Percentiles rank a stretch among this genome's conserved stretches.
Conservation (phyloP, 148 eudicot genomes). For the Polygonum maritimum region DNA sequence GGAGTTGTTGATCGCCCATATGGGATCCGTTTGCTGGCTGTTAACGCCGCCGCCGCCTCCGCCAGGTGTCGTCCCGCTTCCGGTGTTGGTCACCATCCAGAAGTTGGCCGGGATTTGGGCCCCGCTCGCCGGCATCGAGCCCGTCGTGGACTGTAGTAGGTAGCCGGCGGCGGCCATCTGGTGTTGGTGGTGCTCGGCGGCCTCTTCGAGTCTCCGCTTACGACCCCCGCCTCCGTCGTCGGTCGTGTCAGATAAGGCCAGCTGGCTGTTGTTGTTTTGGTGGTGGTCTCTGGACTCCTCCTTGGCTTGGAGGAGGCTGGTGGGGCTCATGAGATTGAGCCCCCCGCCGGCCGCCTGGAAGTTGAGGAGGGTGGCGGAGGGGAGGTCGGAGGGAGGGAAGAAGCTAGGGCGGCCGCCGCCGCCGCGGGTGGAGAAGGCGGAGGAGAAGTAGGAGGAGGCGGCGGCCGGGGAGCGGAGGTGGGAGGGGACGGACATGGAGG, state of each 20-base stretch:
- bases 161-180: conserved; percentile 19
- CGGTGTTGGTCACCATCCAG: conserved; percentile 65
- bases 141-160: conserved; percentile 39
- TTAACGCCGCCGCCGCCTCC: background rate
- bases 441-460: conserved; percentile 47
- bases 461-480: conserved; percentile 43
- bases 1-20: conserved; percentile 68
- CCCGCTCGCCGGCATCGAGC: conserved; percentile 30
- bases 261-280: conserved; percentile 10
- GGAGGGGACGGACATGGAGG: conserved; percentile 74
- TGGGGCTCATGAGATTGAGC: conserved; percentile 18
- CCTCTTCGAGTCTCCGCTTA: conserved; percentile 31
- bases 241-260: conserved; percentile 34
- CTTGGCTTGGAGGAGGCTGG: conserved; percentile 31
- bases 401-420: conserved; percentile 32
- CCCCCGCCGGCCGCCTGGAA: conserved; percentile 30
- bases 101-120: conserved; percentile 64
- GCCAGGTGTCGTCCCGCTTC: conserved; percentile 36
- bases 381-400: conserved; percentile 23
- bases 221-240: conserved; percentile 33
- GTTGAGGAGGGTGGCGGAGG: conserved; percentile 41
- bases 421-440: conserved; percentile 23
- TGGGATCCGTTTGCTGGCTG: conserved; percentile 29
- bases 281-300: conserved; percentile 34
- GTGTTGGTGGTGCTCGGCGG: conserved; percentile 7